Evolutionary conservation across 2,329 filamentous ascomycete genomes (phyloP), one percentile per base, ranked within the genome.

Genomic region (Zalaria sp.): DNA sequence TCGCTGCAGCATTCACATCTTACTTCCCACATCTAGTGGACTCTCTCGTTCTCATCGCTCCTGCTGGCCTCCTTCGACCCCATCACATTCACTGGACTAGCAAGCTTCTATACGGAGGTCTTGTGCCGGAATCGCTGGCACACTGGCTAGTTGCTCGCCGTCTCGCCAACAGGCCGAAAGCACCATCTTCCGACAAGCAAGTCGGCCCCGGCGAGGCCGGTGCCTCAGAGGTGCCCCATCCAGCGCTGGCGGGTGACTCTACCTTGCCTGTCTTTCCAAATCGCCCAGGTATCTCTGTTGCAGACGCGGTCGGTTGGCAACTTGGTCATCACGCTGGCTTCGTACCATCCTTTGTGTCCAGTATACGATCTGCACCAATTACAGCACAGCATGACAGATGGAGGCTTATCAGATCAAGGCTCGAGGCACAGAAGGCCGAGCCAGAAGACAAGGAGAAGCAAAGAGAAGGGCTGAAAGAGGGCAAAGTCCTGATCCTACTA

Each of bases 11-110:
- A 18, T 89, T 91, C 54, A 73, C 82, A 1, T 70, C 73, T 1
- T 76, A 76, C 54, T 83, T 85, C 53, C 75, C 82, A 0, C 60
- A 73, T 38, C 65, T 89, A 43, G 69, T 94, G 9, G 69, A 72
- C 8, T 75, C 72, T 6, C 67, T 95, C 25, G 68, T 91, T 7
- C 72, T 94, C 4, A 71, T 95, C 35, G 85, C 86, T 0, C 86
- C 88, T 0, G 71, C 79, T 0, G 88, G 88, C 0, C 67, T 94
- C 36, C 75, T 94, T 38, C 71, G 81, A n/a, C 60, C 64, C 4
- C 63, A 65, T 9, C 76, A 81, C 52, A 69, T 85, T 43, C 71
- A 72, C 44, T 71, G 72, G 59, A 67, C 68, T 46, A 77, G 72
- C 52, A 71, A 71, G 41, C 49, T 86, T 18, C 64, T 86, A 5